Evolutionary conservation across 495 filamentous ascomycete genomes (phyloP).

Genomic region (Durotheca rogersii): DNA sequence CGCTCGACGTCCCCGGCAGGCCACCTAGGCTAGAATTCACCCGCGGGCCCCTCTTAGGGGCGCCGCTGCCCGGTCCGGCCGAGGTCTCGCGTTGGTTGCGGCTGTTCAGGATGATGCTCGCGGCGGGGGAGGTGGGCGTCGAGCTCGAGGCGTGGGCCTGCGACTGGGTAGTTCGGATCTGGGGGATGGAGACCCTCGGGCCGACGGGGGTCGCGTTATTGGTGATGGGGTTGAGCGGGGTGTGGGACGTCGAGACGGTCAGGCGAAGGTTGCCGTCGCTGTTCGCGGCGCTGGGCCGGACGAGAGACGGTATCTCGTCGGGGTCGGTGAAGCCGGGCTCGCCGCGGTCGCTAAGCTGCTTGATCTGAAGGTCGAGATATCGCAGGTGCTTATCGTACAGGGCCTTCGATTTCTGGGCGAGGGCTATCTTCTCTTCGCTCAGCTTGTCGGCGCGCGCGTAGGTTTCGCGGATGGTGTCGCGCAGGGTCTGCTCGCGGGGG

Average conservation of each 20-base stretch:
- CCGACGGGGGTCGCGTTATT: constrained; percentile 44
- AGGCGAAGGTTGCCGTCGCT: constrained; percentile 33
- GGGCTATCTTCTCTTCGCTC: constrained; percentile 81
- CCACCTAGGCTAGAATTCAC: constrained; percentile 64
- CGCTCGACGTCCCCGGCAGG: constrained; percentile 68
- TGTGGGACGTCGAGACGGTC: constrained; percentile 37
- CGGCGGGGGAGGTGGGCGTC: constrained; percentile 66
- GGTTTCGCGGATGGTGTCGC: constrained; percentile 67
- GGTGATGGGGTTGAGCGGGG: constrained; percentile 50
- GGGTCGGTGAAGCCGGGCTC: constrained; percentile 73
- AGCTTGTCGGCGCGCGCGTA: constrained; percentile 70
- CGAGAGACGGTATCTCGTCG: constrained; percentile 72
- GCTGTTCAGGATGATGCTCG: constrained; percentile 60
- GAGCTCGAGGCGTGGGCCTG: constrained; percentile 51
- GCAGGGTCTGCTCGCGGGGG: constrained; percentile 79
- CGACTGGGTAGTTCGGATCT: constrained; percentile 42
- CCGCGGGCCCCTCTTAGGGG: constrained; percentile 70
- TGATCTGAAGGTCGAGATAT: constrained; percentile 82
- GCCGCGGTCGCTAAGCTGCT: constrained; percentile 74
- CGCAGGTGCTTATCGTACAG: constrained; percentile 88
- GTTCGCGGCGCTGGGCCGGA: constrained; percentile 59
- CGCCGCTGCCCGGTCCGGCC: constrained; percentile 60
- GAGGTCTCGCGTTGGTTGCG: constrained; percentile 74
- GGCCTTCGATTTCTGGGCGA: constrained; percentile 73
- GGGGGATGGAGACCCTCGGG: constrained; percentile 41